Evolutionary conservation across 108 stramenopile genomes (phyloP), one percentile per base, ranked within the genome.

Genomic region (Skeletonema tropicum): DNA sequence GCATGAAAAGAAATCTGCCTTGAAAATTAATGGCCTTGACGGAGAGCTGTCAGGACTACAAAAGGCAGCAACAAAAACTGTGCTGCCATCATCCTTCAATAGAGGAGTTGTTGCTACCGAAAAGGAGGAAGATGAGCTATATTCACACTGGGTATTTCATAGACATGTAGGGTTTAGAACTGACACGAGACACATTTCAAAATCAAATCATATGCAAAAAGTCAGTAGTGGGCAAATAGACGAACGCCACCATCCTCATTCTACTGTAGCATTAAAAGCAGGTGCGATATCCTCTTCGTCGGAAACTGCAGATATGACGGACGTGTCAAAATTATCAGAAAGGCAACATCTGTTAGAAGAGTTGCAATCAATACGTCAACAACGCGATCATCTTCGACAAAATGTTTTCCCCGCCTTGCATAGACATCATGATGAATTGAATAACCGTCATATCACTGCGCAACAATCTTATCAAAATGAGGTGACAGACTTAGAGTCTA

Each of bases 21-120:
- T 57, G 8, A 26, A 9, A 13, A 30, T 21, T 26, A 48, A 32
- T 35, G 76, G 45, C 30, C 61, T 80, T 11, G 73, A 80, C 49
- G 66, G 66, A 36, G 36, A 60, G 30, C 72, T 73, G 10, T 80
- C 73, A 35, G 79, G 71, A 8, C 42, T 80, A 62, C 79, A 80
- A 70, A 31, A 35, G 17, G 79, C 79, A 10, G 73, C 73, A 17
- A 48, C 55, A 17, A 80, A 80, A 70, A 80, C 79, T 23, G 73
- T 68, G 8, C 26, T 74, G 26, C 52, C 21, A 23, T 2, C 52
- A 55, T 55, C 52, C 7, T 8, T 80, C 9, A 52, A 73, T 7
- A 48, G 46, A 5, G 66, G 71, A 21, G 31, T 68, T 13, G 29
- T 65, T 15, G 32, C 29, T 3, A 32, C 52, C 17, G 67, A 76